Percentiles rank a stretch among this genome's conserved stretches.
Conservation (phyloP, 306 rosid species). For the Leucaena leucocephala region DNA sequence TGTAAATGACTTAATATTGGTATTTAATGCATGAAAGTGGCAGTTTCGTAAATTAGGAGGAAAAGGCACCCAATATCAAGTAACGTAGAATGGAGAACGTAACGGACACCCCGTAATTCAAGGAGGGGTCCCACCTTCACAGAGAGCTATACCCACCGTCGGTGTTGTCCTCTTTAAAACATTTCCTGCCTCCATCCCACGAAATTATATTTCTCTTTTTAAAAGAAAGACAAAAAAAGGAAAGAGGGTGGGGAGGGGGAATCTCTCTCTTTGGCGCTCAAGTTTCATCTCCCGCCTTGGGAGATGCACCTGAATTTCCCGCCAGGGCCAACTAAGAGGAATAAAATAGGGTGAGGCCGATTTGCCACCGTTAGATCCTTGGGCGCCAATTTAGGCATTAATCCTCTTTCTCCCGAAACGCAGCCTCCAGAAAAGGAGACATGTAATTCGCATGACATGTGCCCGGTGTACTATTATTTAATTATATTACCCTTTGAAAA, state of each 20-base stretch:
- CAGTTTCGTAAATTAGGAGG: background rate
- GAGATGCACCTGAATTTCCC: constrained; percentile 45
- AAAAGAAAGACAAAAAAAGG: no score
- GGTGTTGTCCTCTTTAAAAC: constrained; percentile 66
- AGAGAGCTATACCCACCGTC: constrained; percentile 66
- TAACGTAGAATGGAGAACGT: constrained; percentile 43
- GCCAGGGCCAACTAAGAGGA: constrained; percentile 38
- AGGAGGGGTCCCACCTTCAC: constrained; percentile 52
- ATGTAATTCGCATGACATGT: no score
- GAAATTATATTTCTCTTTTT: background rate
- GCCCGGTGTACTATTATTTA: background rate
- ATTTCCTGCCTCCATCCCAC: background rate
- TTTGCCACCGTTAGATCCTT: constrained; percentile 28
- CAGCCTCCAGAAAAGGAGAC: no score
- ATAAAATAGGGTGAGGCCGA: constrained; percentile 14
- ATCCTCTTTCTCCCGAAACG: no score
- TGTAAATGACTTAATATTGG: background rate
- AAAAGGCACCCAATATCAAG: background rate
- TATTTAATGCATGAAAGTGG: background rate
- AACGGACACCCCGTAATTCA: constrained; percentile 57
- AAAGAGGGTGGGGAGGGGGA: no score
- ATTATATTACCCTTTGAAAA: no score
- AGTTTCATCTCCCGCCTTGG: constrained; percentile 30
- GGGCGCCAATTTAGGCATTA: background rate
- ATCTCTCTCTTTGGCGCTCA: background rate